phyloP scores from a whole-genome alignment of 495 filamentous ascomycete genomes.

The Antarctomyces pellizariae region DNA sequence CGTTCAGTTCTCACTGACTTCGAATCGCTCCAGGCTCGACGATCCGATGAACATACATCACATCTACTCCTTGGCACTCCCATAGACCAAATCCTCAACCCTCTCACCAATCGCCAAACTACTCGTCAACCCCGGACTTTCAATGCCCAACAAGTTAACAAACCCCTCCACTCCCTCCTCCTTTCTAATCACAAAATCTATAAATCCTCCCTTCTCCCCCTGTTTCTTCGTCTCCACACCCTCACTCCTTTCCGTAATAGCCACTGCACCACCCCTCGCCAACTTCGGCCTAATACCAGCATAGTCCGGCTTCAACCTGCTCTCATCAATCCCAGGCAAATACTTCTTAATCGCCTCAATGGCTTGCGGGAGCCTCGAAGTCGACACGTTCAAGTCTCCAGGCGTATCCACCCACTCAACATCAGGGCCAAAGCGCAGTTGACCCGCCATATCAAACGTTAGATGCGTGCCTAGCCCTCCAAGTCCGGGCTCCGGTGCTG shows the following conservation, averaged over 20 bases:
- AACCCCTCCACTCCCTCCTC: constrained; percentile 73
- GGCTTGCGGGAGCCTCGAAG: constrained; percentile 37
- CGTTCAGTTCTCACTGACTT: too few relatives aligned
- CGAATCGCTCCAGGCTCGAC: too few relatives aligned
- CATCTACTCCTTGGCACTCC: constrained; percentile 8
- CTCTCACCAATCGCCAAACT: constrained; percentile 70
- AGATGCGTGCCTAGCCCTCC: constrained; percentile 84
- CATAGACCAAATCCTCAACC: constrained; percentile 55
- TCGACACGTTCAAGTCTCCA: constrained; percentile 19
- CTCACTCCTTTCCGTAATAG: too few relatives aligned
- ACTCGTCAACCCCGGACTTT: constrained; percentile 85
- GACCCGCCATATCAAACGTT: constrained; percentile 69
- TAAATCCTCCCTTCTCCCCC: constrained; percentile 36
- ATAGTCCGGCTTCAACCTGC: constrained; percentile 59
- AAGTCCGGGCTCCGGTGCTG: constrained; percentile 53
- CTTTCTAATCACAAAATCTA: constrained; percentile 65
- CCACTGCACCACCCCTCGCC: constrained; percentile 29
- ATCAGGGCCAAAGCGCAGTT: constrained; percentile 82
- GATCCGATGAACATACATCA: too few relatives aligned
- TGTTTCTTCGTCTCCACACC: constrained; percentile 26
- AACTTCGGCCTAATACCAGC: constrained; percentile 82
- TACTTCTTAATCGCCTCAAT: constrained; percentile 54
- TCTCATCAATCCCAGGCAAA: constrained; percentile 43
- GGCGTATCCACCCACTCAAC: constrained; percentile 73
- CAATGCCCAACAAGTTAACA: constrained; percentile 81